Conservation (phyloP, 2,329 filamentous ascomycete genomes). For the Ascochyta rabiei region DNA sequence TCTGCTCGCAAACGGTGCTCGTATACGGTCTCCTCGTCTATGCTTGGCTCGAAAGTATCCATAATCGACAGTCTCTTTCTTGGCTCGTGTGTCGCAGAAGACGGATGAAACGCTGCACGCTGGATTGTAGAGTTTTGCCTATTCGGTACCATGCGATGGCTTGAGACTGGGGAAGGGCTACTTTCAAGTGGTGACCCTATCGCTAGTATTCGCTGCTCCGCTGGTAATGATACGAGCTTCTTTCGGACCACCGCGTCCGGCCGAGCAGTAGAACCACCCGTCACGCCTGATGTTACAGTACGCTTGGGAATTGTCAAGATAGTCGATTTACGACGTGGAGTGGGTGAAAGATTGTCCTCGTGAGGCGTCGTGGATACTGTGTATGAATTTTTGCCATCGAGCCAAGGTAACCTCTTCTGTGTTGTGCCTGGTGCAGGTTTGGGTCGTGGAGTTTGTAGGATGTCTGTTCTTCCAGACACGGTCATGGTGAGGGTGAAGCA, state of each 20-base stretch:
- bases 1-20: slow-evolving; percentile 18
- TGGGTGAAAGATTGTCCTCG: slow-evolving; percentile 11
- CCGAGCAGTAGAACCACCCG: not conserved
- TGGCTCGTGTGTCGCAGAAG: slow-evolving; percentile 16
- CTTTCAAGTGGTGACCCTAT: slow-evolving; percentile 16
- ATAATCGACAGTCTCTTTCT: slow-evolving; percentile 23
- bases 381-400: slow-evolving; percentile 31
- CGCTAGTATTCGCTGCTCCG: slow-evolving; percentile 10
- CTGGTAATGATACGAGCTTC: slow-evolving; percentile 12
- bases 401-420: slow-evolving; percentile 38
- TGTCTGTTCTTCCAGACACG: not conserved
- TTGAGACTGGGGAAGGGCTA: slow-evolving; percentile 25
- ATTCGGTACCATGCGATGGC: slow-evolving; percentile 20
- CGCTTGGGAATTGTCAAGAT: not conserved
- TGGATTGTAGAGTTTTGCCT: slow-evolving; percentile 15
- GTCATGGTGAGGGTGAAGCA: not conserved
- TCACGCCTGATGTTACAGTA: not conserved
- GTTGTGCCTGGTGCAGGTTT: slow-evolving; percentile 21
- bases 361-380: not conserved
- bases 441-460: not conserved
- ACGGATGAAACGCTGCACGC: not conserved
- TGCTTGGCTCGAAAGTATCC: slow-evolving; percentile 13
- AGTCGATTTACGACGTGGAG: slow-evolving; percentile 11
- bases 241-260: slow-evolving; percentile 1
- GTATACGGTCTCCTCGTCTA: slow-evolving; percentile 1